phyloP scores from a whole-genome alignment of 306 rosid species.

The Gastrolobium villosum region DNA sequence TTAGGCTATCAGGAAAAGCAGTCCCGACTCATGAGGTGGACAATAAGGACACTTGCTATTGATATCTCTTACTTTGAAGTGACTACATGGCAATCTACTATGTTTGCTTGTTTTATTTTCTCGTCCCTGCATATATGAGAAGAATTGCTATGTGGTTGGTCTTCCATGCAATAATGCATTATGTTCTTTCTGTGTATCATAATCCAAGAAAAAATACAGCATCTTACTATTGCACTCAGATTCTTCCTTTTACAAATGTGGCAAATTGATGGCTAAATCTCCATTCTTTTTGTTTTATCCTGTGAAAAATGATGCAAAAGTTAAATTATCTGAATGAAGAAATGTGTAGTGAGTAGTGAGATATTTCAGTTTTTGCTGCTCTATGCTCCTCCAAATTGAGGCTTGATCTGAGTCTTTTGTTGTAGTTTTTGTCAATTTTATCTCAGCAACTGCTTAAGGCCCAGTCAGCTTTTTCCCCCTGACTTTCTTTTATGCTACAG shows the following conservation, averaged over 20 bases:
- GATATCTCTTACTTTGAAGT: conserved; percentile 18
- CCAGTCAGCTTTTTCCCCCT: background rate
- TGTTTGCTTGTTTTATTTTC: background rate
- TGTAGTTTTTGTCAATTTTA: background rate
- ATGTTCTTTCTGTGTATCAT: conserved; percentile 19
- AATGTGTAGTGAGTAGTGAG: background rate
- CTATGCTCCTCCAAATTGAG: conserved; percentile 17
- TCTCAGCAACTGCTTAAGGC: background rate
- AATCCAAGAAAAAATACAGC: background rate
- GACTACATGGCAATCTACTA: conserved; percentile 3
- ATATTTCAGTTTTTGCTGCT: conserved; percentile 3
- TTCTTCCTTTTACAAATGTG: conserved; percentile 2
- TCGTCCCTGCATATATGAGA: conserved; percentile 11
- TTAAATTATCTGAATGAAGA: background rate
- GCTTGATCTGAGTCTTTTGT: background rate
- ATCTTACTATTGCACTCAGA: conserved; percentile 2
- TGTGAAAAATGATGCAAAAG: background rate
- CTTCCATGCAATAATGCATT: background rate
- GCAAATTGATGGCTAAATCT: background rate
- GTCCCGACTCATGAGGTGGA: background rate
- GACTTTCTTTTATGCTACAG: conserved; percentile 2
- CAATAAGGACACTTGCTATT: conserved; percentile 24
- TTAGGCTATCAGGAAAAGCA: conserved; percentile 19
- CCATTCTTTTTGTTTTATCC: background rate
- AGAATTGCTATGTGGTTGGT: background rate